Evolutionary conservation across 2,329 filamentous ascomycete genomes (phyloP).

Genomic region (Beauveria sp.): DNA sequence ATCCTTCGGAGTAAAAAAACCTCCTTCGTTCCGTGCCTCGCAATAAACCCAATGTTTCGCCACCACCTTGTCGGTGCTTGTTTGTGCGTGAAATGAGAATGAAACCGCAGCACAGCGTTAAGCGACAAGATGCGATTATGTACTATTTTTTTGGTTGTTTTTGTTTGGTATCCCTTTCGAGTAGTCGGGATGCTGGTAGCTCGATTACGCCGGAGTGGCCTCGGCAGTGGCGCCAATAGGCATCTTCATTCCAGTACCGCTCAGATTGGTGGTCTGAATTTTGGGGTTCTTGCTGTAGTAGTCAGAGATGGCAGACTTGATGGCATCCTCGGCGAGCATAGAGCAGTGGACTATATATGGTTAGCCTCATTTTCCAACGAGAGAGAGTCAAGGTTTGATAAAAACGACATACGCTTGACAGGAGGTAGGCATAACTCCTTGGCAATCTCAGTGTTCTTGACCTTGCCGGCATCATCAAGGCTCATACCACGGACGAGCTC

Average conservation of each 20-base stretch:
- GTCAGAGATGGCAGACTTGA: constrained; percentile 83
- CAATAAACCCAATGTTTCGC: neutral
- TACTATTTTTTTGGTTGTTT: neutral
- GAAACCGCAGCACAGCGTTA: neutral
- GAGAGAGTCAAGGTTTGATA: neutral
- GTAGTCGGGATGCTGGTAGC: neutral
- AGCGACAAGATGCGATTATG: neutral
- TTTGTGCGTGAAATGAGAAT: neutral
- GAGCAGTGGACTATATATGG: constrained; percentile 67
- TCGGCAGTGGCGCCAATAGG: constrained; percentile 45
- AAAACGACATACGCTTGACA: constrained; percentile 63
- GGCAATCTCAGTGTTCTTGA: constrained; percentile 96
- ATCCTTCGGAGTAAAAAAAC: neutral
- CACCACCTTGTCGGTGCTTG: neutral
- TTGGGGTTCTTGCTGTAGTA: constrained; percentile 70
- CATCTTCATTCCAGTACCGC: constrained; percentile 52
- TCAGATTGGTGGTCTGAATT: constrained; percentile 60
- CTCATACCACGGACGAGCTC: constrained; percentile 93
- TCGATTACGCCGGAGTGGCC: constrained; percentile 14
- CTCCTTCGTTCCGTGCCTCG: neutral
- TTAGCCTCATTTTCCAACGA: constrained; percentile 20
- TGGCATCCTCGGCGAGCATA: constrained; percentile 86
- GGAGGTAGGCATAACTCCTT: constrained; percentile 88
- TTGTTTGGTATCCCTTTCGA: neutral
- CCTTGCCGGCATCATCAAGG: constrained; percentile 81